Evolutionary conservation across 148 eudicot species (phyloP), one percentile per base, ranked within the genome.

Genomic region (Polygonum maritimum): DNA sequence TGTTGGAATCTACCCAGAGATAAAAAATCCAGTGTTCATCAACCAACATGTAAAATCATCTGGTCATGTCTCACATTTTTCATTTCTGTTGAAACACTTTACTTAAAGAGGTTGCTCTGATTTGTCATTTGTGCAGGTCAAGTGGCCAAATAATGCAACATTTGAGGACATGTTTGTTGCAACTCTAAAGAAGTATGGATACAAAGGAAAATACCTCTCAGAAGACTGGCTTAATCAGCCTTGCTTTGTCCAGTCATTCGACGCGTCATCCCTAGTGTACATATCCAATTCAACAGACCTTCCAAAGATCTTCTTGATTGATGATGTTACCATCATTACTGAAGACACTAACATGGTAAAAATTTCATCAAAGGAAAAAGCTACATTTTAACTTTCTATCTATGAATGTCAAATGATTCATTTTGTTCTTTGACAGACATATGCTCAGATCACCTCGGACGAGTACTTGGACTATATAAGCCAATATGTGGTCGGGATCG

Each of bases 1-100:
- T 48, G 97, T 95, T 78, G 98, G 98, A 75, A 95, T 95, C 75
- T 95, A 95, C 79, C 98, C 98, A 31, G 98, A 95, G 87, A 92
- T 95, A 0, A 95, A 95, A 76, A 88, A 88, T 83, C 98, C 98
- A n/a, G 86, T 92, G 51, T 80, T 90, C 70, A 86, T 92, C 79
- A 95, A 92, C 82, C 82, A 95, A 77, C 96, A 86, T 75, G 98
- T 95, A 81, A 86, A 86, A 93, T 76, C 7, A 54, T 6, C 47
- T 44, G 19, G n/a, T n/a, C 60, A 54, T 44, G 6, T 44, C 26
- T 18, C 16, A 18, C 4, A 18, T 1, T 1, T 18, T 52, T 54
- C 60, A 19, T 54, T 54, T n/a, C 60, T 54, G 60, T 54, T 44
- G 10, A 49, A 54, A 54, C 26, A n/a, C n/a, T 19, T 1, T 4